Conservation (phyloP, 352 stramenopile genomes). For the Pythium guiyangense region DNA sequence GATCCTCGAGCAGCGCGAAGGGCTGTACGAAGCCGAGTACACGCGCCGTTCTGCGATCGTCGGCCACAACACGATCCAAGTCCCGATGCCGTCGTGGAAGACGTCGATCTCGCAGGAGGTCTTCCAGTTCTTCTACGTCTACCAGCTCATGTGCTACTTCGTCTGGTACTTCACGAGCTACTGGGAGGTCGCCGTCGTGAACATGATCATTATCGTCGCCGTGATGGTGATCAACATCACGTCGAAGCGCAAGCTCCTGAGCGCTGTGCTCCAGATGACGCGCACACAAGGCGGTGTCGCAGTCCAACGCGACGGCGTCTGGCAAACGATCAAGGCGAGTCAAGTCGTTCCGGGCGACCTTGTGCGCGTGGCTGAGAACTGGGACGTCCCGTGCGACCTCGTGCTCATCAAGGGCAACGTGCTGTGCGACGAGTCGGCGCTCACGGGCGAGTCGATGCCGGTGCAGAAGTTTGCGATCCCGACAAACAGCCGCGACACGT, state of each 20-base stretch:
- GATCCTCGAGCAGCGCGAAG: conserved; percentile 12
- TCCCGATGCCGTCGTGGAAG: conserved; percentile 15
- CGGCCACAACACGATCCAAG: conserved; percentile 14
- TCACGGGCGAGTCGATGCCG: conserved; percentile 66
- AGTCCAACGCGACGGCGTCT: conserved; percentile 36
- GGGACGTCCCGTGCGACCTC: conserved; percentile 48
- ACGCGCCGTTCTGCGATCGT: conserved; percentile 10
- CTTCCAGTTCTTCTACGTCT: conserved; percentile 22
- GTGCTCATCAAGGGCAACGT: conserved; percentile 44
- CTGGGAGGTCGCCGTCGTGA: conserved; percentile 18
- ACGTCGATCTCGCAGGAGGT: conserved; percentile 12
- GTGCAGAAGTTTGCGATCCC: conserved; percentile 66
- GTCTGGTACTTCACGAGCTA: conserved; percentile 59
- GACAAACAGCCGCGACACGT: conserved; percentile 24
- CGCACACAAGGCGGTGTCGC: conserved; percentile 44
- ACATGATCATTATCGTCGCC: conserved; percentile 34
- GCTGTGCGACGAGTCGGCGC: conserved; percentile 45
- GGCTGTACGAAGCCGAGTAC: conserved; percentile 12
- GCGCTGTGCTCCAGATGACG: conserved; percentile 38
- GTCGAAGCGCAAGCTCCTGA: conserved; percentile 36
- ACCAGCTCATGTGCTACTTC: conserved; percentile 39
- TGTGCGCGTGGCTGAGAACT: conserved; percentile 38
- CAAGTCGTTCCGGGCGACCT: conserved; percentile 44
- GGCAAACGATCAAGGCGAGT: conserved; percentile 24
- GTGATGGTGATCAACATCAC: conserved; percentile 42